Percentiles rank a stretch among this genome's conserved stretches.
Evolutionary conservation across 371 early-diverging fungal species (phyloP).

Genomic region (Mortierella polycephala): DNA sequence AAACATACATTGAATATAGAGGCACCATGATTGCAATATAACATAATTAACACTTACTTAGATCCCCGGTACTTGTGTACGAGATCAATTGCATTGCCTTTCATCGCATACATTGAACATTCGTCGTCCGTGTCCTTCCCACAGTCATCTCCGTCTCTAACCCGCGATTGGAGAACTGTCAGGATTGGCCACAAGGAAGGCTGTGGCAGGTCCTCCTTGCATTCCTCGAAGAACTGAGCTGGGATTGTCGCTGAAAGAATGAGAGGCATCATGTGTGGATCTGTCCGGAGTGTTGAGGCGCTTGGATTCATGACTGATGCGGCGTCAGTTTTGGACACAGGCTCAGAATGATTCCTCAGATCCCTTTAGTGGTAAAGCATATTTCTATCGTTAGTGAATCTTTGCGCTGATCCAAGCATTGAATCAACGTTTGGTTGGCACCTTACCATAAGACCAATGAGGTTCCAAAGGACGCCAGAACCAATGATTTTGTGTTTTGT

Average conservation of each 20-base stretch:
- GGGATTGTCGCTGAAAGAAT: slow-evolving; percentile 32
- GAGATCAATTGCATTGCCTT: slow-evolving; percentile 12
- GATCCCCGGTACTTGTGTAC: slow-evolving; percentile 32
- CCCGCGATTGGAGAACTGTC: slow-evolving; percentile 11
- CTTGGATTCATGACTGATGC: not conserved
- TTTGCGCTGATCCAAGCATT: not conserved
- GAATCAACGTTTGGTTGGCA: too few species aligned
- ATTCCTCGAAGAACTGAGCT: slow-evolving; percentile 20
- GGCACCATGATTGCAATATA: not conserved
- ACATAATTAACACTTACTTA: slow-evolving; percentile 9
- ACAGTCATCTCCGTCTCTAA: slow-evolving; percentile 7
- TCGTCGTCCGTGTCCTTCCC: slow-evolving; percentile 2
- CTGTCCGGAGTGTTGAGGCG: not conserved
- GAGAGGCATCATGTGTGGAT: not conserved
- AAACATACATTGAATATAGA: not conserved
- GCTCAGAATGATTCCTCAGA: not conserved
- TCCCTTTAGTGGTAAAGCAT: slow-evolving; percentile 5
- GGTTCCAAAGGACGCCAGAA: slow-evolving; percentile 17
- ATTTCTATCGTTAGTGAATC: too few species aligned
- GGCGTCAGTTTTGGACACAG: slow-evolving; percentile 1
- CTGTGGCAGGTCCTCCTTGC: slow-evolving; percentile 2
- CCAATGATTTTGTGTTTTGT: slow-evolving; percentile 14
- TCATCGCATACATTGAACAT: slow-evolving; percentile 31
- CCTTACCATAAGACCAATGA: slow-evolving; percentile 20
- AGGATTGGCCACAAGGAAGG: slow-evolving; percentile 27